A percentile compares a stretch with the other conserved stretches of the same genome.
These are phyloP conservation scores for Sporothrix humicola DNA, from an alignment of 2,329 filamentous ascomycete genomes.

Conservation along the genomic window DNA sequence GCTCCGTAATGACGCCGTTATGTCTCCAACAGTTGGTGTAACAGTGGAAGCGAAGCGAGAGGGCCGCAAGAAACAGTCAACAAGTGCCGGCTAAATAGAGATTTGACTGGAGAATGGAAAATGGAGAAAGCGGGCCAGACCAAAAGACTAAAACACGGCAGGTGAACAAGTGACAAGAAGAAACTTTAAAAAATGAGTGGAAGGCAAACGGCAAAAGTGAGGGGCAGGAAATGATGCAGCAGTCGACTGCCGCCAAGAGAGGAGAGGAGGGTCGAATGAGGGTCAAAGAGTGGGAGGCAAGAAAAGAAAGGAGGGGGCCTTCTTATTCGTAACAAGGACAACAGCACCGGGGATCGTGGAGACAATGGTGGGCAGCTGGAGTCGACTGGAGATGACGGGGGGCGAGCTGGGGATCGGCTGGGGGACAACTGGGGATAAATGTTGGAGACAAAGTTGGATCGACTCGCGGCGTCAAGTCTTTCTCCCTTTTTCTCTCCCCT, in stretches of 20 bases:
- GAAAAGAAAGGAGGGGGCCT: neutral
- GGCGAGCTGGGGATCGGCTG: too few relatives aligned
- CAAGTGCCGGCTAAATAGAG: conserved; percentile 23
- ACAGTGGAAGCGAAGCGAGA: neutral
- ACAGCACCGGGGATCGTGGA: neutral
- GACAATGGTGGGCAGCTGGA: too few relatives aligned
- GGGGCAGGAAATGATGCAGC: conserved; percentile 5
- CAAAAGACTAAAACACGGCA: neutral
- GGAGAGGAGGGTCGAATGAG: neutral
- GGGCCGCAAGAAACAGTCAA: neutral
- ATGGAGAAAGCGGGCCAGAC: neutral
- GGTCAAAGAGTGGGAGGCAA: neutral
- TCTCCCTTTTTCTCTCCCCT: too few relatives aligned
- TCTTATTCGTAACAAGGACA: conserved; percentile 7
- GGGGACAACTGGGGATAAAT: neutral
- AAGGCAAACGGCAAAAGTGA: neutral
- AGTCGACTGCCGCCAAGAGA: neutral
- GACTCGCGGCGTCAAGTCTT: too few relatives aligned
- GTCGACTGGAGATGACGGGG: too few relatives aligned
- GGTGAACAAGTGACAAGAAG: neutral
- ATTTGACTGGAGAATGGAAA: neutral
- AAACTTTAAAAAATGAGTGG: neutral
- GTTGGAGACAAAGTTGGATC: neutral
- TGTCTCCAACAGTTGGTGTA: neutral
- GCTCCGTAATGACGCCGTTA: neutral